phyloP scores from a whole-genome alignment of 371 early-diverging fungal genomes.

The Blastocladiella emersonii region DNA sequence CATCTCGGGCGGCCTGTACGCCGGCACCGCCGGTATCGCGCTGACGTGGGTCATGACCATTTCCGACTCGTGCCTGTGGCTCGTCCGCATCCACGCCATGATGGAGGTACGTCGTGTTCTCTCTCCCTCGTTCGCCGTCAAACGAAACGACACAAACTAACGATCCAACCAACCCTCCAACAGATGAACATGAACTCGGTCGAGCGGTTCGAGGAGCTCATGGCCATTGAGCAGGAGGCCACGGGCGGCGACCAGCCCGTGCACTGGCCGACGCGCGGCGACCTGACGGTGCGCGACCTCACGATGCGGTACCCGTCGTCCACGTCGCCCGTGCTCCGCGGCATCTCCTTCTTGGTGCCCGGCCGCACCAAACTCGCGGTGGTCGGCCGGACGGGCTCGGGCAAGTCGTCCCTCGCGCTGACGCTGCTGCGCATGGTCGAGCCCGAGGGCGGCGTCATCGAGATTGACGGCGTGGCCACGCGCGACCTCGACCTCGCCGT shows the following conservation, averaged over 20 bases:
- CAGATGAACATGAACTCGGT: not conserved
- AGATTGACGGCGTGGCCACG: slow-evolving; percentile 18
- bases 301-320: not conserved
- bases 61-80: not conserved
- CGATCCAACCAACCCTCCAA: no score
- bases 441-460: slow-evolving; percentile 17
- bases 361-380: slow-evolving; percentile 21
- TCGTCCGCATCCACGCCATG: not conserved
- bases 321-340: slow-evolving; percentile 29
- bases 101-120: no score
- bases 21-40: not conserved
- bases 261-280: not conserved
- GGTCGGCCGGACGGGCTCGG: slow-evolving; percentile 49
- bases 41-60: not conserved
- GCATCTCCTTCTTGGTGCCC: slow-evolving; percentile 37
- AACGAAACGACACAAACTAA: no score
- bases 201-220: not conserved
- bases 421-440: slow-evolving; percentile 41
- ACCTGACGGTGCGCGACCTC: not conserved
- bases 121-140: no score
- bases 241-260: not conserved
- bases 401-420: slow-evolving; percentile 59
- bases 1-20: slow-evolving; percentile 33
- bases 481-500: slow-evolving; percentile 27
- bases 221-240: not conserved